Evolutionary conservation across 2,329 filamentous ascomycete species (phyloP).

Genomic region (Raffaelea deltoideospora): DNA sequence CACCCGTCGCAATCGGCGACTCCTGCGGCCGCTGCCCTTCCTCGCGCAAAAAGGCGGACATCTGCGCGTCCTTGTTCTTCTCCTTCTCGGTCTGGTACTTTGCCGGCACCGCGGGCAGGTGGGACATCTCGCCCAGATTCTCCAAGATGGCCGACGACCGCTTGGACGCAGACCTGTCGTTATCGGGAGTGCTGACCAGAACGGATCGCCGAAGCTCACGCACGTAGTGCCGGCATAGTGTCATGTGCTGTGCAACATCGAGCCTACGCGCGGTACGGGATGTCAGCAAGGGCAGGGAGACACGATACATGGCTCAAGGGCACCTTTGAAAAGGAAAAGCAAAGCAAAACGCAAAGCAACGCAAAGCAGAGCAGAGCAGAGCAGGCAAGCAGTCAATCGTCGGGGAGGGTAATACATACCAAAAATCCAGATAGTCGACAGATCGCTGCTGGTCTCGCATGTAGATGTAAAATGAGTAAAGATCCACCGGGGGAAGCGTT

Average conservation of each 20-base stretch:
- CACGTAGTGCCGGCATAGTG: constrained; percentile 90
- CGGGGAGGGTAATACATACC: too few species aligned
- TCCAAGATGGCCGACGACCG: constrained; percentile 71
- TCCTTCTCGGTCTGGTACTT: constrained; percentile 55
- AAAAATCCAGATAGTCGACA: constrained; percentile 96
- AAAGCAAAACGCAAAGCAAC: constrained; percentile 2
- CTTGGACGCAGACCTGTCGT: constrained; percentile 65
- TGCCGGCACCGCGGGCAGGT: constrained; percentile 42
- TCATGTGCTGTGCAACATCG: constrained; percentile 98
- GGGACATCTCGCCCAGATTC: constrained; percentile 50
- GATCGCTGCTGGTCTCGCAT: constrained; percentile 98
- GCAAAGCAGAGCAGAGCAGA: constrained; percentile 2
- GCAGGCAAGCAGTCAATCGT: too few species aligned
- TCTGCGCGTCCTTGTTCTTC: constrained; percentile 70
- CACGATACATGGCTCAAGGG: too few species aligned
- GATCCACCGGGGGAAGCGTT: constrained; percentile 87
- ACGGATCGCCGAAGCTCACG: constrained; percentile 88
- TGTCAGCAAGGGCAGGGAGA: too few species aligned
- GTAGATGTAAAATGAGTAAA: constrained; percentile 99
- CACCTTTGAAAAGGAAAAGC: background rate
- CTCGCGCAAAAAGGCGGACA: constrained; percentile 77
- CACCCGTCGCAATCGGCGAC: constrained; percentile 25
- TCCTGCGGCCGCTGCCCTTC: constrained; percentile 39
- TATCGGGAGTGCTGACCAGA: constrained; percentile 80
- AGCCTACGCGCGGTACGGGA: constrained; percentile 45